phyloP scores from a whole-genome alignment of 169 alveolate species.

The Cryptosporidium meleagridis region DNA sequence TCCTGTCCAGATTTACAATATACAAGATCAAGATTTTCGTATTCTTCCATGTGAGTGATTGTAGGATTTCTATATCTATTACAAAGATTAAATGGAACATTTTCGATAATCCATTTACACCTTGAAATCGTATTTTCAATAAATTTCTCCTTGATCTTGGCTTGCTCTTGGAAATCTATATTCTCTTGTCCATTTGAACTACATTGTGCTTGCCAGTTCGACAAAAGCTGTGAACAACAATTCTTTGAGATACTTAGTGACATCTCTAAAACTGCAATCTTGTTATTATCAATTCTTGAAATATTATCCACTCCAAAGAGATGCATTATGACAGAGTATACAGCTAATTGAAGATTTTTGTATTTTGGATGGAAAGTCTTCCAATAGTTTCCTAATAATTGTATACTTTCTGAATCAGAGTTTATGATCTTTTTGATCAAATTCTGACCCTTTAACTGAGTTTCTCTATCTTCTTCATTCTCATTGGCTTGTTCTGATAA shows the following conservation, averaged over 20 bases:
- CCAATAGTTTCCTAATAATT: constrained; percentile 38
- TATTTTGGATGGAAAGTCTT: constrained; percentile 57
- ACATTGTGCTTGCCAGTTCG: constrained; percentile 27
- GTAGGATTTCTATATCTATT: background rate
- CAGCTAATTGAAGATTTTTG: constrained; percentile 27
- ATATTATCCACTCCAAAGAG: constrained; percentile 51
- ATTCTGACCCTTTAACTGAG: background rate
- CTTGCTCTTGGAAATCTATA: constrained; percentile 18
- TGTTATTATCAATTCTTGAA: background rate
- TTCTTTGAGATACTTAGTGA: constrained; percentile 33
- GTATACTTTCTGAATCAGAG: constrained; percentile 36
- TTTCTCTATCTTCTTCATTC: background rate
- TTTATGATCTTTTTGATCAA: constrained; percentile 9
- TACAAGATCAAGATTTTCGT: background rate
- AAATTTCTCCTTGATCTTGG: constrained; percentile 3
- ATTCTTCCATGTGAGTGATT: background rate
- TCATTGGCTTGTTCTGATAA: background rate
- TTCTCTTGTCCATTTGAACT: constrained; percentile 8
- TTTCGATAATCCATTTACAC: constrained; percentile 53
- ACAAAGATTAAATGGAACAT: constrained; percentile 48
- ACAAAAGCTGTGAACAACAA: constrained; percentile 48
- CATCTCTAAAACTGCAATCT: background rate
- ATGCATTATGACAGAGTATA: constrained; percentile 40
- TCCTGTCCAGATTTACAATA: background rate
- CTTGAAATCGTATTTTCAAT: constrained; percentile 15